Percentiles rank a stretch among this genome's conserved stretches.
phyloP scores from a whole-genome alignment of 1,139 yeast genomes.

The Trichomonascaceae sp. region DNA sequence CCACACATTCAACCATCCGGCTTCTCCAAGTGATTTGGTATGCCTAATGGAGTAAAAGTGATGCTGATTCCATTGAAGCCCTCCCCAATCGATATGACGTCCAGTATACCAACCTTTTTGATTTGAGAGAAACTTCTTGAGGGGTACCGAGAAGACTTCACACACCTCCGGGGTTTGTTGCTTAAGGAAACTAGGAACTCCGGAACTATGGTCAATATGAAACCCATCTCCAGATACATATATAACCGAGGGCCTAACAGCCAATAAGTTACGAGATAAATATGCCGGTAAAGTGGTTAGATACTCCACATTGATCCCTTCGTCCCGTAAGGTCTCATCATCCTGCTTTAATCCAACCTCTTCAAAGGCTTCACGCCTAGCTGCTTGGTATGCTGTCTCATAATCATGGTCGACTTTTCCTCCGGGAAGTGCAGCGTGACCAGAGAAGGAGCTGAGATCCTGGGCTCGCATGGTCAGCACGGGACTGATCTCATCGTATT shows the following conservation, averaged over 20 bases:
- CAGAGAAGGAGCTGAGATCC: conserved; percentile 64
- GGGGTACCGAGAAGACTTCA: conserved; percentile 30
- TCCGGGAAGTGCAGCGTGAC: conserved; percentile 87
- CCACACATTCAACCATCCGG: conserved; percentile 75
- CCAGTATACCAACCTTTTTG: conserved; percentile 31
- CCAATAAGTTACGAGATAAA: conserved; percentile 69
- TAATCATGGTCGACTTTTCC: conserved; percentile 39
- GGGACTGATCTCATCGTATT: conserved; percentile 66
- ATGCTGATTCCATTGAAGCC: conserved; percentile 29
- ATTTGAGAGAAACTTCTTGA: conserved; percentile 23
- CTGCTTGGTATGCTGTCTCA: conserved; percentile 65
- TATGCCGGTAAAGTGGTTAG: conserved; percentile 65
- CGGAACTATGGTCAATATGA: conserved; percentile 26
- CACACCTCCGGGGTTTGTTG: conserved; percentile 33
- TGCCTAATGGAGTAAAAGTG: conserved; percentile 33
- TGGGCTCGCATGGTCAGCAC: conserved; percentile 72
- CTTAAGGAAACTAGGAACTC: conserved; percentile 28
- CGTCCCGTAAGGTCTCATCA: conserved; percentile 38
- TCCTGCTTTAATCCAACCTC: conserved; percentile 69
- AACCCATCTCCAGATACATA: conserved; percentile 33
- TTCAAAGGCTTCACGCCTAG: conserved; percentile 78
- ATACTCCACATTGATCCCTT: conserved; percentile 39
- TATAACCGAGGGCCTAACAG: conserved; percentile 78
- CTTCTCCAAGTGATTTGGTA: conserved; percentile 45
- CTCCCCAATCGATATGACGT: conserved; percentile 32